Base-by-base conservation (phyloP, 306 rosid genomes). In the Lathyrus aphaca region DNA sequence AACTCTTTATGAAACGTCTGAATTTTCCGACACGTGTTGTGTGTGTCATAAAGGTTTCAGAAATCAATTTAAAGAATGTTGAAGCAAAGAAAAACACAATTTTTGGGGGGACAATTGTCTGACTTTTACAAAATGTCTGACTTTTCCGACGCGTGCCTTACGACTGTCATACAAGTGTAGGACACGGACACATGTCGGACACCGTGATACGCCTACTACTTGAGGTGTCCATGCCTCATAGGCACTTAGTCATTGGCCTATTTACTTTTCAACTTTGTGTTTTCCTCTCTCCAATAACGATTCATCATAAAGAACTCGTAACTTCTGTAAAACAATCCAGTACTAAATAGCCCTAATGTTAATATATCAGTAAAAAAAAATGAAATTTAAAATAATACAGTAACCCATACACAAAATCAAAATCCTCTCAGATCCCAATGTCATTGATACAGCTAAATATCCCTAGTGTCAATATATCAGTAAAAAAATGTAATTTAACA, bases 211-310 rank as follows among this genome's bases (percentile, higher is more conserved):
- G 9, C 7, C 9, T 32, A 32, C 38, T 32, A 8, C 38, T 1
- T 6, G 38, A 32, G 38, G 7, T 32, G 38, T 32, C 1, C 9
- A 32, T 32, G 38, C 38, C 7, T 32, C 38, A 32, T 32, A 6
- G 38, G 42, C 23, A 13, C 25, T 49, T 62, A 61, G 30, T 37
- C 38, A 62, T 45, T 37, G 43, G 16, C 18, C 21, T 1, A 21
- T 35, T 65, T 72, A 61, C 63, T 72, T 72, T 62, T 38, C 42
- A 13, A 61, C 61, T 71, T 44, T 30, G 32, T 10, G 56, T n/a
- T 46, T 14, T 38, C 54, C 15, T 2, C 59, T 45, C 59, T 13
- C 35, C 57, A 71, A 11, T 56, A 43, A 46, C 14, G 10, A 45
- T 43, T 57, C 23, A 27, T 59, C 46, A 72, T 19, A 30, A 59